Evolutionary conservation across 1,284 basidiomycete species (phyloP).

Genomic region (Laetiporus sulphureus): DNA sequence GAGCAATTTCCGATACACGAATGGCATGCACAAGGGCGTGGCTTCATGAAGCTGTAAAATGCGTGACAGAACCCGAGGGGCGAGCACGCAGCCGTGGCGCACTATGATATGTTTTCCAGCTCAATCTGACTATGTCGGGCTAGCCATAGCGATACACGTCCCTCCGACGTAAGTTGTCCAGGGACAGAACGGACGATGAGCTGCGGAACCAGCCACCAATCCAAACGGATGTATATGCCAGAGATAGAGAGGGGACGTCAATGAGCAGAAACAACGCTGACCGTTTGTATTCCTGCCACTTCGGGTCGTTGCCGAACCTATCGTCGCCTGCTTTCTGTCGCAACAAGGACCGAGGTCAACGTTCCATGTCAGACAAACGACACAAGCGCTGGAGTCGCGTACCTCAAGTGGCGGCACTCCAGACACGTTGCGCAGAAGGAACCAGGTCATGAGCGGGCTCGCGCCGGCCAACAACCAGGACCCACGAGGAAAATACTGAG

Average conservation of each 20-base stretch:
- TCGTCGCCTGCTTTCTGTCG: constrained; percentile 46
- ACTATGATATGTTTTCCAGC: no score
- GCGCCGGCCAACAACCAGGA: constrained; percentile 43
- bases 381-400: no score
- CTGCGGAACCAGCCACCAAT: background rate
- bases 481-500: constrained; percentile 37
- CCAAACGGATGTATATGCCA: background rate
- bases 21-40: no score
- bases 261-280: constrained; percentile 22
- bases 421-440: constrained; percentile 49
- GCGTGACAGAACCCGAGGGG: no score
- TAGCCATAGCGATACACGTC: no score
- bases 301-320: constrained; percentile 56
- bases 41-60: no score
- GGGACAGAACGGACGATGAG: background rate
- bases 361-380: no score
- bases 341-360: constrained; percentile 6
- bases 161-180: no score
- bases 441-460: constrained; percentile 66
- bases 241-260: no score
- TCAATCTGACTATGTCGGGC: no score
- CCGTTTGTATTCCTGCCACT: constrained; percentile 67
- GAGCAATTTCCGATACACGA: no score
- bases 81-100: no score
- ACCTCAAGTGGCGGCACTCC: constrained; percentile 69